Conservation (phyloP, 257 asterid species). For the Penstemon newberryi region DNA sequence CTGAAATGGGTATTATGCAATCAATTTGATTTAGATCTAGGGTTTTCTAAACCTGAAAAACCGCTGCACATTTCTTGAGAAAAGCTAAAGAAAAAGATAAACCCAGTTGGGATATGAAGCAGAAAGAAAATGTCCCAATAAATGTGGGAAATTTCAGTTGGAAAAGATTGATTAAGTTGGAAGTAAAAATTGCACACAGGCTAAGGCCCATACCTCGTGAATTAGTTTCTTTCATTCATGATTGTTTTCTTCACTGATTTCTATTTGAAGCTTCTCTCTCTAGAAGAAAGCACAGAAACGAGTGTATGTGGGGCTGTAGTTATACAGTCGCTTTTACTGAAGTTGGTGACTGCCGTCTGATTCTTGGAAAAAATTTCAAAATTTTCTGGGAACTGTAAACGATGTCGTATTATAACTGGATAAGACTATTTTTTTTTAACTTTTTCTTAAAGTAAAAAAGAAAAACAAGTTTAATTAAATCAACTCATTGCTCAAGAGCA, state of each 20-base stretch:
- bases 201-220: conserved; percentile 40
- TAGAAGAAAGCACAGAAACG: conserved; percentile 11
- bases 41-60: conserved; percentile 43
- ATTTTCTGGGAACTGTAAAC: background rate
- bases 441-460: too few relatives aligned
- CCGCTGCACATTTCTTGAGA: conserved; percentile 23
- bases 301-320: conserved; percentile 1
- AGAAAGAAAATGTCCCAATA: background rate
- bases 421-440: too few relatives aligned
- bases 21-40: conserved; percentile 71
- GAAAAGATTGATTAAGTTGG: conserved; percentile 54
- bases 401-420: background rate
- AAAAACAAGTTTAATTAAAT: too few relatives aligned
- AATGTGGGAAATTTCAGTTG: conserved; percentile 25
- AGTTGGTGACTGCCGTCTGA: background rate
- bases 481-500: too few relatives aligned
- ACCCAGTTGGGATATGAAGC: conserved; percentile 28
- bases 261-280: conserved; percentile 16
- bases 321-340: background rate
- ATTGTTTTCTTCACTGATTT: conserved; percentile 24
- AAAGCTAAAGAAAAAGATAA: conserved; percentile 24
- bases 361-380: background rate
- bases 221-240: conserved; percentile 31
- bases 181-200: conserved; percentile 42
- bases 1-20: conserved; percentile 14